Base-by-base conservation (phyloP, 306 rosid species). In the Corylus heterophylla region DNA sequence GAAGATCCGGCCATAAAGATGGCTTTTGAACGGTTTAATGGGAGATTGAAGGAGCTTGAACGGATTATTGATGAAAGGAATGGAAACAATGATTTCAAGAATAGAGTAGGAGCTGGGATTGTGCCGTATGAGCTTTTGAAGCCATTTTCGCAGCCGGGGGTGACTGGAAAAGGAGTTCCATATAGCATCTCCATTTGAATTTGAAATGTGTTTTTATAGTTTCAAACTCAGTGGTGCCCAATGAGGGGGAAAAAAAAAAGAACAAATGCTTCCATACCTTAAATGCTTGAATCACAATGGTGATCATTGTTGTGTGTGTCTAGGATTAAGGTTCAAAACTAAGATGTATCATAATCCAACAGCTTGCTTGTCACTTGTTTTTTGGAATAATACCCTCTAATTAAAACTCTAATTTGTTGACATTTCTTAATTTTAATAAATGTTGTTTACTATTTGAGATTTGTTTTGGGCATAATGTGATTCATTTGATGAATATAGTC, bases 61-160 rank as follows among this genome's bases (percentile, higher is more conserved):
- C 5, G 55, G 55, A 20, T 82, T 29, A 75, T 91, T 68, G 97
- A 91, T 73, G 88, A 79, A 0, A 87, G 93, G 76, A 93, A 93
- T 76, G 82, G 74, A 12, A 52, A 91, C 16, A 4, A 17, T 5
- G 10, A 78, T 0, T 54, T 91, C 54, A 91, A 82, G 92, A 93
- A 93, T 59, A 85, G 98, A 74, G 51, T 79, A 50, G 98, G 98
- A 45, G 98, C 93, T 55, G 98, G 98, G 45, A 74, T 90, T 77
- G 54, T 85, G 10, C 93, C 98, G 1, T 91, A 93, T 13, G 82
- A 88, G 85, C 94, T 93, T 79, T 81, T 93, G 87, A 91, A 93
- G 88, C 97, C 98, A 9, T 78, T 83, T 76, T 93, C 97, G 2
- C 76, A 78, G 58, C 92, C 94, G 17, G 97, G 97, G 5, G 89